Percentiles rank a stretch among this genome's conserved stretches.
Evolutionary conservation across 2,329 filamentous ascomycete genomes (phyloP).

Genomic region (Stachybotrys chlorohalonatus): DNA sequence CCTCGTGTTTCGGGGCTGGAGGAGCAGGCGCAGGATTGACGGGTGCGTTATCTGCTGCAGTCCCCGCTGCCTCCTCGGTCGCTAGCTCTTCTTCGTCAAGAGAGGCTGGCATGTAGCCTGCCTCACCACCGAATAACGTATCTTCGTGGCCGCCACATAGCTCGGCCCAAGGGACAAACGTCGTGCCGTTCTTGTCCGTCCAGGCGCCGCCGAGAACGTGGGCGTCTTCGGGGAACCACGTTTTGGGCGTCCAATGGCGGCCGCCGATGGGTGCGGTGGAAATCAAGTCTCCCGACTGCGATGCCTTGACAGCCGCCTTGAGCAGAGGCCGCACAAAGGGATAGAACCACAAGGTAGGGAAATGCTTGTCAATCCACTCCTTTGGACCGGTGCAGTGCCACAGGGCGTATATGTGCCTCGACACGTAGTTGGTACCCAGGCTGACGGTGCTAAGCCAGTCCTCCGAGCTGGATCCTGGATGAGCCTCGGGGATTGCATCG

Average conservation of each 20-base stretch:
- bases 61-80: neutral
- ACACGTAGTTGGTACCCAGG: constrained; percentile 27
- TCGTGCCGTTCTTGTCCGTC: constrained; percentile 8
- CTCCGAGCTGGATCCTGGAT: constrained; percentile 14
- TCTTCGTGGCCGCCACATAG: constrained; percentile 16
- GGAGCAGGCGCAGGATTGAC: neutral
- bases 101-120: neutral
- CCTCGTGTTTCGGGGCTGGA: neutral
- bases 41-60: neutral
- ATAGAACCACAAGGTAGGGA: constrained; percentile 9
- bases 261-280: constrained; percentile 5
- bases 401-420: constrained; percentile 7
- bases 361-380: constrained; percentile 6
- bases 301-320: constrained; percentile 3
- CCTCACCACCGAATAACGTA: constrained; percentile 13
- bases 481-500: constrained; percentile 16
- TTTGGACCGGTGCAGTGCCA: constrained; percentile 9
- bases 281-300: constrained; percentile 1
- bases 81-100: neutral
- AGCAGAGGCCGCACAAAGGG: constrained; percentile 5
- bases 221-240: constrained; percentile 7
- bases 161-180: constrained; percentile 16
- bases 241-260: constrained; percentile 6
- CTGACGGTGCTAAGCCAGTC: constrained; percentile 21
- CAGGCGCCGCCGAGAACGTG: constrained; percentile 10